These are phyloP conservation scores for Fusarium sp. DNA, from an alignment of 2,329 filamentous ascomycete species.

Conservation along the genomic window DNA sequence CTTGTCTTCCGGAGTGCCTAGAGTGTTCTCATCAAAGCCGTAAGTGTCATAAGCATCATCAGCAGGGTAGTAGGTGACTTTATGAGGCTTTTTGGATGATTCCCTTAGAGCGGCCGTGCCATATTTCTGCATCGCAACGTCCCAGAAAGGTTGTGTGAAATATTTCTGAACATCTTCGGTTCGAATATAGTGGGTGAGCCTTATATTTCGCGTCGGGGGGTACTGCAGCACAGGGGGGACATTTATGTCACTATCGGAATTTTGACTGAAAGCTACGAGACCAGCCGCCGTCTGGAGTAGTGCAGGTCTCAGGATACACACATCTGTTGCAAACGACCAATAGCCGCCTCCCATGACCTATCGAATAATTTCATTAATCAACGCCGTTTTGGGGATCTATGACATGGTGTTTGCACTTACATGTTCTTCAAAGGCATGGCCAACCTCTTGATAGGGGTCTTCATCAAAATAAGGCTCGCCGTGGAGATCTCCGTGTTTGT, in stretches of 20 bases:
- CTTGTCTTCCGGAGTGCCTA: background rate
- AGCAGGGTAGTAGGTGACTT: constrained; percentile 26
- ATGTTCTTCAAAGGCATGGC: constrained; percentile 39
- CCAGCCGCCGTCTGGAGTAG: constrained; percentile 29
- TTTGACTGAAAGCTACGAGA: background rate
- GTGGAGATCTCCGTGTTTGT: background rate
- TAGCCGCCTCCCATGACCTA: constrained; percentile 38
- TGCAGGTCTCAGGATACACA: background rate
- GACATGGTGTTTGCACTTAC: background rate
- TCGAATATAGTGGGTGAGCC: constrained; percentile 19
- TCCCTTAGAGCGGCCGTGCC: constrained; percentile 38
- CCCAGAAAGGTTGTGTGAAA: constrained; percentile 44
- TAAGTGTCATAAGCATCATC: background rate
- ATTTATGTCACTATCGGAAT: background rate
- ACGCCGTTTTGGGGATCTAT: background rate
- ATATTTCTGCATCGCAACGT: constrained; percentile 35
- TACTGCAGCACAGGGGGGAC: background rate
- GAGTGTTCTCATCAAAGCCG: background rate
- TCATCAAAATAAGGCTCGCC: constrained; percentile 40
- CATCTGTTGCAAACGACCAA: constrained; percentile 22
- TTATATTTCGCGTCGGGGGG: background rate
- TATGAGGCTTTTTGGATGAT: constrained; percentile 27
- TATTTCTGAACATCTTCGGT: constrained; percentile 22
- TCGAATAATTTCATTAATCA: background rate
- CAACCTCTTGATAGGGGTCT: constrained; percentile 36